Percentiles rank a stretch among this genome's conserved stretches.
phyloP scores from a whole-genome alignment of 148 eudicot genomes.

The Drosera capensis region DNA sequence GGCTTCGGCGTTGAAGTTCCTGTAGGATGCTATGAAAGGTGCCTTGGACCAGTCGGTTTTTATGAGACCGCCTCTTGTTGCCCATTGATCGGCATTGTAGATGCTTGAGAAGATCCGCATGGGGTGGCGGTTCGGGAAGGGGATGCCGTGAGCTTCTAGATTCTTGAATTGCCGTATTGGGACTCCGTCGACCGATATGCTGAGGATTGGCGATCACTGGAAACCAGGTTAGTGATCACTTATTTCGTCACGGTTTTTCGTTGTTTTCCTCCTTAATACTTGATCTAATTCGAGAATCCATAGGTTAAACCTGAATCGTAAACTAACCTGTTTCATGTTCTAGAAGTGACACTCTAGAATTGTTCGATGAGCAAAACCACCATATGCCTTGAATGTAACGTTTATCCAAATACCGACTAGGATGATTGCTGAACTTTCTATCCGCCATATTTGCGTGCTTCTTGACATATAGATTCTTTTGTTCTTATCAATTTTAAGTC shows the following conservation, averaged over 20 bases:
- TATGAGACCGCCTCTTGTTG: constrained; percentile 31
- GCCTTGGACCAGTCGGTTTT: constrained; percentile 47
- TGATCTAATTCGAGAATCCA: no score
- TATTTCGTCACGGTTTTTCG: background rate
- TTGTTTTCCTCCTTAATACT: background rate
- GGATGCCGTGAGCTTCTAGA: constrained; percentile 21
- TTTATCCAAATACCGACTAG: no score
- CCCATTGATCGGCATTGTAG: constrained; percentile 50
- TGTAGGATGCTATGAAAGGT: constrained; percentile 38
- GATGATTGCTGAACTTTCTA: no score
- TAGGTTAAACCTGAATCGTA: no score
- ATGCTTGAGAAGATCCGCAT: constrained; percentile 39
- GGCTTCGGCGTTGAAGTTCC: constrained; percentile 30
- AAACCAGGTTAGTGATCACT: background rate
- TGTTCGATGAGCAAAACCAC: no score
- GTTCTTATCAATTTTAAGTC: no score
- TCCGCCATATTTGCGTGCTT: no score
- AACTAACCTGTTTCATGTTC: no score
- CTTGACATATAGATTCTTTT: no score
- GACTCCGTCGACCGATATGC: constrained; percentile 29
- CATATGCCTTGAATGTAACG: no score
- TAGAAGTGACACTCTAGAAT: no score
- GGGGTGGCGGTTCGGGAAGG: constrained; percentile 37
- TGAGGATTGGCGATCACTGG: no score
- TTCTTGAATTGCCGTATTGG: constrained; percentile 30